phyloP scores from a whole-genome alignment of 371 early-diverging fungal genomes.

The Apophysomyces trapeziformis region DNA sequence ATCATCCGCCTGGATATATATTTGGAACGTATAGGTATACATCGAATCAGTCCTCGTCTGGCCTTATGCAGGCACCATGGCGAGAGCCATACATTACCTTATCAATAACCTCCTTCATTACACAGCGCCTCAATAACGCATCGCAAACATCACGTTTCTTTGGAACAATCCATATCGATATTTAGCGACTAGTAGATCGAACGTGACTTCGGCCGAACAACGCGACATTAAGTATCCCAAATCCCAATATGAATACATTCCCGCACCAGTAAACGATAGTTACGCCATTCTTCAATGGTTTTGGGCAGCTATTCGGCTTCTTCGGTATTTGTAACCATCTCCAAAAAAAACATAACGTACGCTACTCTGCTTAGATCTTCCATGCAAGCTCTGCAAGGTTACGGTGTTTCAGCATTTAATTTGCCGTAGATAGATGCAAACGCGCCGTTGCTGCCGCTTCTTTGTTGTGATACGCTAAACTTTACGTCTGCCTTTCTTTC shows the following conservation, averaged over 20 bases:
- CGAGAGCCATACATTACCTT: conserved; percentile 26
- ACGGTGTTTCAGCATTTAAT: conserved; percentile 16
- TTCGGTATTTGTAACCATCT: conserved; percentile 14
- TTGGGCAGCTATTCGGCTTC: conserved; percentile 30
- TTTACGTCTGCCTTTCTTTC: neutral
- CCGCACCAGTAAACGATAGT: conserved; percentile 34
- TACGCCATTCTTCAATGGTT: conserved; percentile 47
- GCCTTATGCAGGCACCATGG: conserved; percentile 20
- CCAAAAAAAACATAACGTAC: conserved; percentile 20
- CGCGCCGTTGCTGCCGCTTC: neutral
- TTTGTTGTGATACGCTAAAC: neutral
- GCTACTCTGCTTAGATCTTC: conserved; percentile 21
- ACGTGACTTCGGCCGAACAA: conserved; percentile 36
- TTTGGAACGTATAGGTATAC: conserved; percentile 20
- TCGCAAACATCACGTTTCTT: conserved; percentile 15
- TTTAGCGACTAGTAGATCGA: conserved; percentile 43
- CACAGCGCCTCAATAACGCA: conserved; percentile 12
- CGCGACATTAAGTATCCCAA: conserved; percentile 31
- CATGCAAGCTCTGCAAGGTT: conserved; percentile 19
- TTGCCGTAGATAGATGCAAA: conserved; percentile 16
- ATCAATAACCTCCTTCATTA: conserved; percentile 10
- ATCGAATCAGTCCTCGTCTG: conserved; percentile 16
- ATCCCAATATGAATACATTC: conserved; percentile 25
- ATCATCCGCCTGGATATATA: conserved; percentile 4
- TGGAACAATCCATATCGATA: conserved; percentile 39